Conservation (phyloP, 1,284 basidiomycete species). For the Mycosarcoma maydis region DNA sequence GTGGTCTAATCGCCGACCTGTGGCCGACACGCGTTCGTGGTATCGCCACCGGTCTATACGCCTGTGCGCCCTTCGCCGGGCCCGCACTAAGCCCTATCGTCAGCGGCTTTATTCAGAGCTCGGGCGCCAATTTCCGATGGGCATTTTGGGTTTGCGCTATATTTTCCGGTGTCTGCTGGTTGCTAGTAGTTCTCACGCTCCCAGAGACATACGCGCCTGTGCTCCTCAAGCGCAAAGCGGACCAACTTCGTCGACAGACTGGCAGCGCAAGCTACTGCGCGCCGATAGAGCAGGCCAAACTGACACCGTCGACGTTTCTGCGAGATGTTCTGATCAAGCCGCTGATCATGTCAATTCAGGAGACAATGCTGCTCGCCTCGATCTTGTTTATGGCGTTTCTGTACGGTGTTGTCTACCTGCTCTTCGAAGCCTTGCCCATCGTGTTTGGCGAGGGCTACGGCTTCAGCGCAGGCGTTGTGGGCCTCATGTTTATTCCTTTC, state of each 20-base stretch:
- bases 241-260: constrained; percentile 72
- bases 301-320: constrained; percentile 68
- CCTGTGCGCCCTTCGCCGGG: constrained; percentile 79
- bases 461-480: constrained; percentile 50
- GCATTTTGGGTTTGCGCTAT: constrained; percentile 77
- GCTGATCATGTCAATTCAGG: constrained; percentile 71
- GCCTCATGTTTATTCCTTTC: constrained; percentile 64
- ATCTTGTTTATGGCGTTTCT: constrained; percentile 81
- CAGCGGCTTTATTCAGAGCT: constrained; percentile 68
- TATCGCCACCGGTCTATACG: constrained; percentile 76
- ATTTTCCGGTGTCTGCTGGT: constrained; percentile 72
- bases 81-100: constrained; percentile 69
- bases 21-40: constrained; percentile 78
- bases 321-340: constrained; percentile 74
- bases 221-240: constrained; percentile 72
- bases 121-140: constrained; percentile 74
- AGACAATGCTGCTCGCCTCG: constrained; percentile 79
- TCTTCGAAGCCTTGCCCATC: constrained; percentile 62
- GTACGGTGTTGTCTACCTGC: constrained; percentile 68
- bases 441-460: constrained; percentile 59
- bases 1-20: constrained; percentile 71
- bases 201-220: constrained; percentile 76
- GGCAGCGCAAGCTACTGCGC: constrained; percentile 73
- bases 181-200: constrained; percentile 74
- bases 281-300: constrained; percentile 33